Percentiles rank a stretch among this genome's conserved stretches.
Conservation (phyloP, 139 green algal species). For the Auxenochlorella pyrenoidosa region DNA sequence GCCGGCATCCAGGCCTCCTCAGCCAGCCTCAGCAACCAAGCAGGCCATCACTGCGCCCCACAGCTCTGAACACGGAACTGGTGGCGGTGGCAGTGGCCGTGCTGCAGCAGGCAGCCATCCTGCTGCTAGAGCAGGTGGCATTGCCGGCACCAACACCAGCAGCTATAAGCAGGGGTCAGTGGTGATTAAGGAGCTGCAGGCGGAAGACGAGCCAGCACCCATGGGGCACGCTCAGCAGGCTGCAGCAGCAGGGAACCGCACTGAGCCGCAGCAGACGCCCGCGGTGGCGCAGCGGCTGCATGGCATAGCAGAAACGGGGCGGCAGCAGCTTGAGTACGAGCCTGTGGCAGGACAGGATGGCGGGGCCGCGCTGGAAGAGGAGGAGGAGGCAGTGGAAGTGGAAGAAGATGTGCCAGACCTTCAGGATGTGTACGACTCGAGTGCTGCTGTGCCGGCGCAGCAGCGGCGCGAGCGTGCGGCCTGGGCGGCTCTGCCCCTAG, state of each 20-base stretch:
- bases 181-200: neutral
- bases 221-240: neutral
- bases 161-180: neutral
- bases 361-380: neutral
- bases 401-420: constrained; percentile 30
- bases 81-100: neutral
- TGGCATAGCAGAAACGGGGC: neutral
- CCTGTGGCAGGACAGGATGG: neutral
- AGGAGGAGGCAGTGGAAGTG: neutral
- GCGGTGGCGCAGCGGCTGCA: too few species aligned
- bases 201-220: neutral
- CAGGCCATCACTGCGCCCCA: neutral
- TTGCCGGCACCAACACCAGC: neutral
- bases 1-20: neutral
- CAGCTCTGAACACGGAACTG: neutral
- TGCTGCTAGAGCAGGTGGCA: neutral
- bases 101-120: neutral
- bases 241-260: too few species aligned
- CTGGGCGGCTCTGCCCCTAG: constrained; percentile 17
- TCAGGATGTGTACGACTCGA: constrained; percentile 42
- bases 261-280: neutral
- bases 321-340: neutral
- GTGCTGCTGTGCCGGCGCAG: neutral
- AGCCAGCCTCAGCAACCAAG: neutral
- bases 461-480: neutral